A percentile compares a stretch with the other conserved stretches of the same genome.
Conservation (phyloP, 371 early-diverging fungal species). For the Mortierella sp. region DNA sequence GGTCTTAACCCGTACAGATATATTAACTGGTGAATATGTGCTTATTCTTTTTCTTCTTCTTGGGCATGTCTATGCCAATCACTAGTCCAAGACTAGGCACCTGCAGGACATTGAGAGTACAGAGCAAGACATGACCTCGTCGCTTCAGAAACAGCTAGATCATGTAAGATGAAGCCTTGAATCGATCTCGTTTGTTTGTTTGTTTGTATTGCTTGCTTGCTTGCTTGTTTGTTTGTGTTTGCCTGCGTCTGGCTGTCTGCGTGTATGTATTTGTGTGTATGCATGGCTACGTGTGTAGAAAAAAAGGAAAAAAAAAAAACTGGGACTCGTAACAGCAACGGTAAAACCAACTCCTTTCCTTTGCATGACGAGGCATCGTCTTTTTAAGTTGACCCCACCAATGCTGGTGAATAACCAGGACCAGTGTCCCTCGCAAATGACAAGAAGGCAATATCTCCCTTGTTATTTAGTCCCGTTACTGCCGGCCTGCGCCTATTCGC, state of each 20-base stretch:
- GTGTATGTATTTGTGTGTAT: background rate
- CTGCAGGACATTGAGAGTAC: constrained; percentile 52
- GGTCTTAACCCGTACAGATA: background rate
- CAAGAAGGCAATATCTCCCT: background rate
- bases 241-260: too few species aligned
- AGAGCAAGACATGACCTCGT: constrained; percentile 52
- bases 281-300: background rate
- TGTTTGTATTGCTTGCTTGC: background rate
- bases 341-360: background rate
- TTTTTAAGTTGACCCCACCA: too few species aligned
- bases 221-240: background rate
- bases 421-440: too few species aligned
- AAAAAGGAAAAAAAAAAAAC: too few species aligned
- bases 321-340: background rate
- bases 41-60: background rate
- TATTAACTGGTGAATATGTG: background rate
- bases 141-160: constrained; percentile 50
- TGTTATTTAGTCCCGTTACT: constrained; percentile 9
- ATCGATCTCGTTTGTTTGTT: background rate
- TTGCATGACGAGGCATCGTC: too few species aligned
- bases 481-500: background rate
- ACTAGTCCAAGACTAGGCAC: constrained; percentile 46
- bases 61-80: background rate
- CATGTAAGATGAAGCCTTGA: constrained; percentile 34
- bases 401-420: too few species aligned